Base-by-base conservation (phyloP, 495 filamentous ascomycete genomes). In the Hyaloscypha variabilis region DNA sequence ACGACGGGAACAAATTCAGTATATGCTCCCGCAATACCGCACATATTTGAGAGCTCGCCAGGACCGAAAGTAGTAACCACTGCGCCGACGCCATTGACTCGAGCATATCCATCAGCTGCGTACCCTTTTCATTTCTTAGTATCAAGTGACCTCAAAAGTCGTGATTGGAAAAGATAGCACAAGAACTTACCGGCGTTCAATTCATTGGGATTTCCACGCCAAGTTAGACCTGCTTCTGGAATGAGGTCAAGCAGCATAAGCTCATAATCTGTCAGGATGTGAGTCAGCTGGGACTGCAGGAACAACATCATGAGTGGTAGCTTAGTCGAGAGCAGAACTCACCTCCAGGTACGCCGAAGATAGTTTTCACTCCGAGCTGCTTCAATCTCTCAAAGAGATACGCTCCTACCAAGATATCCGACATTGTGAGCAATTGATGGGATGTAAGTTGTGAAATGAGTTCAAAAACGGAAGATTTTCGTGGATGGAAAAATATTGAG, bases 201-300 rank as follows among this genome's bases (percentile, higher is more conserved):
- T 71, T 90, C 88, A 77, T 90, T 90, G 67, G 81, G 85, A 60
- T 88, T 90, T 58, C 89, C 89, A 0, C 90, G 81, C 89, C 89
- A 91, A 11, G 78, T 66, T 24, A 91, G 79, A 6, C 79, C 85
- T 52, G 77, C 78, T 65, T 85, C 83, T 24, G 82, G 77, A 28
- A 90, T 67, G 65, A 88, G 86, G 72, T 92, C 89, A 56, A 92
- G 75, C 21, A 87, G 82, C 24, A 80, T 88, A 87, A 91, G 14
- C 78, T 67, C 36, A 90, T 81, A n/a, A 78, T 85, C 58, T 78
- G 76, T 64, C 83, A 82, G 24, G 81, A 19, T 17, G 11, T 46
- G 39, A 46, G 17, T 46, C 4, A 46, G 13, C 39, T 75, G 30
- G 89, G 68, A 86, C 72, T 91, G 87, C 54, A 90, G 73, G n/a